phyloP scores from a whole-genome alignment of 2,329 filamentous ascomycete species.

The Ambrosiella cleistominuta region DNA sequence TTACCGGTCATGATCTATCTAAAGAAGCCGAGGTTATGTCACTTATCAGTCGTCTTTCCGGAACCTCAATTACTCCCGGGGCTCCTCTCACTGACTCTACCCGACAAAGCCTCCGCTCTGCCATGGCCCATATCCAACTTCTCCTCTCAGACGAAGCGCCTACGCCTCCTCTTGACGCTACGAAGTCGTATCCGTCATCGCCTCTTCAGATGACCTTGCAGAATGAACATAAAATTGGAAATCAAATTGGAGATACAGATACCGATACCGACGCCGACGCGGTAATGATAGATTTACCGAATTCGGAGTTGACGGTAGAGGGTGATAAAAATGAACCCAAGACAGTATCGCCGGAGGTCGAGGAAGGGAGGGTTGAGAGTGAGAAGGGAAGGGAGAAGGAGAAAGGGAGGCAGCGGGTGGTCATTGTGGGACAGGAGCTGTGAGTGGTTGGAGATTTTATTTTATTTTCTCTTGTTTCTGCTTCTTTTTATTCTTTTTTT shows the following conservation, averaged over 20 bases:
- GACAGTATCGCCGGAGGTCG: constrained; percentile 3
- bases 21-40: constrained; percentile 22
- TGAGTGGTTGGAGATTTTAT: neutral
- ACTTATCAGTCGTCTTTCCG: constrained; percentile 31
- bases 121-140: constrained; percentile 9
- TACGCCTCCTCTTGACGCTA: constrained; percentile 4
- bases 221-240: neutral
- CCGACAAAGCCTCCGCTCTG: constrained; percentile 26
- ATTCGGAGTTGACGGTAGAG: constrained; percentile 2
- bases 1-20: neutral
- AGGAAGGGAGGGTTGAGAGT: neutral
- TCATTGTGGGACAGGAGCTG: neutral
- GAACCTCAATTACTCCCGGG: constrained; percentile 23
- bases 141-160: constrained; percentile 9
- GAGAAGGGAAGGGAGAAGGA: neutral
- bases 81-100: constrained; percentile 27
- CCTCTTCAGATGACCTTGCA: neutral
- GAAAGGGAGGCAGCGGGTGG: neutral
- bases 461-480: neutral
- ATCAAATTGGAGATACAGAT: neutral
- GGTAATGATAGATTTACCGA: constrained; percentile 4
- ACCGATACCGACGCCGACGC: neutral
- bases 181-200: constrained; percentile 5
- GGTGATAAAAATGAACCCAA: constrained; percentile 2
- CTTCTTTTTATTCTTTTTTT: neutral